Evolutionary conservation across 331 rosid species (phyloP).

Genomic region (Pyracantha coccinea): DNA sequence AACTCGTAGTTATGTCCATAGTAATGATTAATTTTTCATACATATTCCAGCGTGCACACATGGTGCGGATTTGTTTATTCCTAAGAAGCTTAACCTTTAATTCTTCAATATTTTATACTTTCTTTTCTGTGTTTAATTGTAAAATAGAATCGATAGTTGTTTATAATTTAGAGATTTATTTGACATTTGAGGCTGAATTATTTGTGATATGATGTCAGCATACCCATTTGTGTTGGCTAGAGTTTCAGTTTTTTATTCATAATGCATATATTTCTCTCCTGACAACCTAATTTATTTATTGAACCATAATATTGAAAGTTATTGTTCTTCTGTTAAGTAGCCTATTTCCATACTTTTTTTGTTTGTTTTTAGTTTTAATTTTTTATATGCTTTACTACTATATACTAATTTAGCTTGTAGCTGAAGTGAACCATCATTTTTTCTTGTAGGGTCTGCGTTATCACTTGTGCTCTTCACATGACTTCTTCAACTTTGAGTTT

Average conservation of each 20-base stretch:
- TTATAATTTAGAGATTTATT: not conserved
- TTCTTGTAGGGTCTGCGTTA: constrained; percentile 83
- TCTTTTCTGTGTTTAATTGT: not conserved
- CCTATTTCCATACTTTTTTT: not conserved
- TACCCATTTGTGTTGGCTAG: not conserved
- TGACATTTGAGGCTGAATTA: not conserved
- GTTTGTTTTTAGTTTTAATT: no score
- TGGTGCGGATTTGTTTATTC: not conserved
- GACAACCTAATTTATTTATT: not conserved
- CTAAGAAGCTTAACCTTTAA: not conserved
- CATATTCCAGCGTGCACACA: not conserved
- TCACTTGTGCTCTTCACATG: constrained; percentile 88
- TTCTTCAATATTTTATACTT: not conserved
- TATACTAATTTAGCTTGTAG: not conserved
- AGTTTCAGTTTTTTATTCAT: not conserved
- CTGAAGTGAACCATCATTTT: constrained; percentile 11
- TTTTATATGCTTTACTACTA: not conserved
- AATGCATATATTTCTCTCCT: not conserved
- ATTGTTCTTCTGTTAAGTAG: not conserved
- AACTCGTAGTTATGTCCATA: not conserved
- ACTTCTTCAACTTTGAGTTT: constrained; percentile 90
- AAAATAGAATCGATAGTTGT: not conserved
- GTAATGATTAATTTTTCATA: not conserved
- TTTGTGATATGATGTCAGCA: not conserved
- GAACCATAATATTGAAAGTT: not conserved